Evolutionary conservation across 1,284 basidiomycete genomes (phyloP).

Genomic region (Tilletia horrida): DNA sequence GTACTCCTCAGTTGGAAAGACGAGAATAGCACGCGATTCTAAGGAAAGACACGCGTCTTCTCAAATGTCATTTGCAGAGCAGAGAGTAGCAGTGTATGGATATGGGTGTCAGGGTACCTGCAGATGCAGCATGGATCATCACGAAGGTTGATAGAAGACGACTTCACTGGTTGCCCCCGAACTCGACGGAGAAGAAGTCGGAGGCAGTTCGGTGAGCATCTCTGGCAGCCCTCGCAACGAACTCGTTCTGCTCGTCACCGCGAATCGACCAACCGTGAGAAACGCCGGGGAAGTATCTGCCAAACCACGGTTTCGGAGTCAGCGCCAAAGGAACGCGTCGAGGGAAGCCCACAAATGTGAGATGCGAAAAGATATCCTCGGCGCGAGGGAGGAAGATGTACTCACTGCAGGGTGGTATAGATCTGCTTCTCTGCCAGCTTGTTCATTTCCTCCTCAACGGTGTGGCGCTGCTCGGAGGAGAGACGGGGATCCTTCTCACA

Average conservation of each 20-base stretch:
- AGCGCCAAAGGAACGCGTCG: not conserved
- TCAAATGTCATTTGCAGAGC: too few species aligned
- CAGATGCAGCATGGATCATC: too few species aligned
- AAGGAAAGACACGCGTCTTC: too few species aligned
- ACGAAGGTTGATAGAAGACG: too few species aligned
- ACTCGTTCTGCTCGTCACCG: slow-evolving; percentile 26
- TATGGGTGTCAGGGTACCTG: too few species aligned
- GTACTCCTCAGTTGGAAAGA: too few species aligned
- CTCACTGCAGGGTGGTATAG: slow-evolving; percentile 21
- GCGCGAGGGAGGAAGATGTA: not conserved
- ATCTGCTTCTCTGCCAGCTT: slow-evolving; percentile 20
- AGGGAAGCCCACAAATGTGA: not conserved
- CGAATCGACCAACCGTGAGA: slow-evolving; percentile 26
- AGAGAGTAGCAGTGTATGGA: too few species aligned
- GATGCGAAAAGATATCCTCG: not conserved
- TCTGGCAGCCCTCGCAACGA: slow-evolving; percentile 16
- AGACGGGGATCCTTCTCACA: slow-evolving; percentile 25
- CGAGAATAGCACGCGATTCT: too few species aligned
- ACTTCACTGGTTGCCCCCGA: not conserved
- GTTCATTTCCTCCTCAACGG: slow-evolving; percentile 19
- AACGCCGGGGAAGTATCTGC: slow-evolving; percentile 23
- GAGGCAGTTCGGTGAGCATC: slow-evolving; percentile 2
- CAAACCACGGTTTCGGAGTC: not conserved
- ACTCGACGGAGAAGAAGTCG: slow-evolving; percentile 12
- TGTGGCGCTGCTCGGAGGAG: slow-evolving; percentile 24